Conservation (phyloP, 305 asterid genomes). For the Ajuga reptans region DNA sequence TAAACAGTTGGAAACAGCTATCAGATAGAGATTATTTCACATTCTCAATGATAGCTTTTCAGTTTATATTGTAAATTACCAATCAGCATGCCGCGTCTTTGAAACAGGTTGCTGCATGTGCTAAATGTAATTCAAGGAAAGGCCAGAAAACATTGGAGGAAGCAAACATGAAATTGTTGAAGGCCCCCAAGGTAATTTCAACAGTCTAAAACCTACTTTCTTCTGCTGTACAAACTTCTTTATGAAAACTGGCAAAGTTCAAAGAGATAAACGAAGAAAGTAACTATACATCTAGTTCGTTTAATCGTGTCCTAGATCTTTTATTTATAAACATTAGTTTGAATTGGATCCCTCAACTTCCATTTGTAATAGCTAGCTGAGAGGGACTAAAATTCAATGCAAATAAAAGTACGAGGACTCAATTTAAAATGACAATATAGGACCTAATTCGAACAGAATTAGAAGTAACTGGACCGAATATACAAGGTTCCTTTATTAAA, state of each 20-base stretch:
- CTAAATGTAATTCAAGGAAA: conserved; percentile 69
- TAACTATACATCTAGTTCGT: too few species aligned
- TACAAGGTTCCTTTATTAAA: not conserved
- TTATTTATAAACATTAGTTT: too few species aligned
- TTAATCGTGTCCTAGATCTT: too few species aligned
- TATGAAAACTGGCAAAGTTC: not conserved
- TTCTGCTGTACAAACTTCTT: not conserved
- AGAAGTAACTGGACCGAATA: not conserved
- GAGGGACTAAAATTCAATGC: too few species aligned
- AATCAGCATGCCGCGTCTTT: not conserved
- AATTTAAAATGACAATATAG: not conserved
- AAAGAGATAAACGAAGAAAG: not conserved
- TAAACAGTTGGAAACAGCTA: not conserved
- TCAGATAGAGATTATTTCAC: too few species aligned
- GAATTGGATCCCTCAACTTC: too few species aligned
- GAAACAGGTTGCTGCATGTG: conserved; percentile 76
- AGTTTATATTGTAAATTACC: too few species aligned
- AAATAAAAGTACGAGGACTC: too few species aligned
- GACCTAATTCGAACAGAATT: not conserved
- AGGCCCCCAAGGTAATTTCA: conserved; percentile 60
- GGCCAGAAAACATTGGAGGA: conserved; percentile 80
- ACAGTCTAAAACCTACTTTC: not conserved
- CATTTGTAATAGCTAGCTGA: too few species aligned
- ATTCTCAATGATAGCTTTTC: too few species aligned
- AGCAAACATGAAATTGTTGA: conserved; percentile 66